These are phyloP conservation scores for Rhizophora apiculata DNA, from an alignment of 345 rosid species.

Conservation along the genomic window DNA sequence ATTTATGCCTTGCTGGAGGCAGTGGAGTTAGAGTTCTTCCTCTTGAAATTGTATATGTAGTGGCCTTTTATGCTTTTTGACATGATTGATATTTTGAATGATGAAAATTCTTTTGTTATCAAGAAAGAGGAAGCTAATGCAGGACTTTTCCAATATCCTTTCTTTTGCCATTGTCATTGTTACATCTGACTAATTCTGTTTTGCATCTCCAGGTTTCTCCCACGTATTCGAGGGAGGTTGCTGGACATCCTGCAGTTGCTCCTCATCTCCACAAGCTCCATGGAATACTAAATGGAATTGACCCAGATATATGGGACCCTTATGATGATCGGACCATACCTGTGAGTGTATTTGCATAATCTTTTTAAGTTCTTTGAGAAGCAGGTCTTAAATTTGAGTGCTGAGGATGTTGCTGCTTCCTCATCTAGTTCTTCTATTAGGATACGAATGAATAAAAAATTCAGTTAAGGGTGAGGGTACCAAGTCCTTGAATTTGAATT, in stretches of 20 bases:
- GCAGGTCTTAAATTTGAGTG: not conserved
- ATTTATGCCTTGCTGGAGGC: too few species aligned
- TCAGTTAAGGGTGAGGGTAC: too few species aligned
- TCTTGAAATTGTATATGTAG: not conserved
- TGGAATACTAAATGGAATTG: constrained; percentile 91
- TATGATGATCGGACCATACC: constrained; percentile 75
- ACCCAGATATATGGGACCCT: constrained; percentile 97
- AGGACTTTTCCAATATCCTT: not conserved
- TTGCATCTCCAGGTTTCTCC: constrained; percentile 62
- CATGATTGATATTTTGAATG: not conserved
- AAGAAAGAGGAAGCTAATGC: not conserved
- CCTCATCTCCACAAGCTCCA: constrained; percentile 77
- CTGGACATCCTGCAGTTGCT: constrained; percentile 67
- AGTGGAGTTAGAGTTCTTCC: too few species aligned
- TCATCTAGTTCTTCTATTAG: not conserved
- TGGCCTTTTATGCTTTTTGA: not conserved
- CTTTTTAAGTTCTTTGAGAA: not conserved
- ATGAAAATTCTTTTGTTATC: not conserved
- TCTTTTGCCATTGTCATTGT: not conserved
- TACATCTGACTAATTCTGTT: not conserved
- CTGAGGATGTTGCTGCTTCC: not conserved
- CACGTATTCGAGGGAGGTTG: constrained; percentile 76
- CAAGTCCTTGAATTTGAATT: not conserved
- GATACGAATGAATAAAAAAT: too few species aligned
- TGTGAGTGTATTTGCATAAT: constrained; percentile 39